Evolutionary conservation across 192 early-diverging fungal genomes (phyloP), one percentile per base, ranked within the genome.

Genomic region (Coemansia asiatica): DNA sequence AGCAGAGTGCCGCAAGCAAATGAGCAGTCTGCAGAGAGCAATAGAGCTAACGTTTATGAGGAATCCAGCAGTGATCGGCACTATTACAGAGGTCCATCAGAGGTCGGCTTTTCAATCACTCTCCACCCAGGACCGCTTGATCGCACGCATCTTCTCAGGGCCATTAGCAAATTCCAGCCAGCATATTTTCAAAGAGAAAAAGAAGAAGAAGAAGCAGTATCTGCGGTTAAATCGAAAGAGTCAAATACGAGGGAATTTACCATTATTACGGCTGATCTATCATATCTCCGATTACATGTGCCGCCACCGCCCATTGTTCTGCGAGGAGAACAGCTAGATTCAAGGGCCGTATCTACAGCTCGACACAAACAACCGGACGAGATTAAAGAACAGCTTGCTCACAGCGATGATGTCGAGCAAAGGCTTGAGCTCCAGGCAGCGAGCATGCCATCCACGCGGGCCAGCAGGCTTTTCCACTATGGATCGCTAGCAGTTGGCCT

Each of bases 401-500:
- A 27, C 58, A 1, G 1, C 2, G 12, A 9, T 4, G 22, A 15
- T 23, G 22, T 13, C 4, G 62, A 60, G 33, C 59, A 60, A 15
- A 65, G 27, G 5, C 36, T 50, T 29, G 60, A 58, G 46, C 62
- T 82, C 6, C 38, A 56, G 56, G 75, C 64, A 8, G 66, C 80
- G 18, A 64, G 56, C 33, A 91, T 97, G 76, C 95, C 95, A 0
- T 85, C 93, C 0, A 86, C 88, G 6, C 86, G 94, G 6, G 83
- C 89, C 10, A 80, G 88, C 57, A 79, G 95, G 10, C 74, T 97
- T 1, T 90, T 87, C 69, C 91, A 95, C 56, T 97, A 94, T 73
- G 91, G 92, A 35, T 83, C 79, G 27, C 74, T 95, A 13, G 91
- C 89, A 0, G 85, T 86, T 1, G 86, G 89, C 1, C 74, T 95